Evolutionary conservation across 179 eudicot genomes (phyloP).

Genomic region (Heliamphora pulchella): DNA sequence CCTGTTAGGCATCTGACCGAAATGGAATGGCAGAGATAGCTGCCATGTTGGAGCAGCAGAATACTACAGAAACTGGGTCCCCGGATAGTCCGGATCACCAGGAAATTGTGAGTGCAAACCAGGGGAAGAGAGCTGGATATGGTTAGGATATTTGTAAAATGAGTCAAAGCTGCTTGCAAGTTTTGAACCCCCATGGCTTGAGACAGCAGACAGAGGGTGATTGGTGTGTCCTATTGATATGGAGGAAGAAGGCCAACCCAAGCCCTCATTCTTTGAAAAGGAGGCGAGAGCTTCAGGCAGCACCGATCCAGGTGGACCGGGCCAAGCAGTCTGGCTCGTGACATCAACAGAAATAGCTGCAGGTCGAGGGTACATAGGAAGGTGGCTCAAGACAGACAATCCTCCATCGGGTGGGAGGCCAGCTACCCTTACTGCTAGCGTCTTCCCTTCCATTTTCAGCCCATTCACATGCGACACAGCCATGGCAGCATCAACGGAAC

Average conservation of each 20-base stretch:
- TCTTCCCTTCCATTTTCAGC: constrained; percentile 16
- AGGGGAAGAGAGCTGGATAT: constrained; percentile 10
- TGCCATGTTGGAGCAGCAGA: neutral
- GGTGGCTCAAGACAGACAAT: neutral
- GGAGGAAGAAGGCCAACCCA: constrained; percentile 14
- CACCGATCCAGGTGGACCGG: constrained; percentile 13
- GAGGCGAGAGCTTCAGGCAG: constrained; percentile 5
- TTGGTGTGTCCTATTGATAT: neutral
- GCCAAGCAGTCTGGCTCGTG: constrained; percentile 11
- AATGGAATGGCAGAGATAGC: neutral
- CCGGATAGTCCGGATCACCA: constrained; percentile 15
- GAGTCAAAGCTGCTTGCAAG: constrained; percentile 10
- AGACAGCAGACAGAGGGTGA: neutral
- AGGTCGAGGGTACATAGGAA: constrained; percentile 10
- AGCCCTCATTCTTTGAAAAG: constrained; percentile 7
- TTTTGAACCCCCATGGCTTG: neutral
- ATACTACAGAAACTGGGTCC: constrained; percentile 8
- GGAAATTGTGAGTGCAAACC: constrained; percentile 7
- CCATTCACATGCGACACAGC: constrained; percentile 22
- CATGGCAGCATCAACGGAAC: constrained; percentile 17
- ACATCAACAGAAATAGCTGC: neutral
- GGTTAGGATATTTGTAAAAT: neutral
- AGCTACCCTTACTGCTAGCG: constrained; percentile 23
- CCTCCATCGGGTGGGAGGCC: constrained; percentile 11
- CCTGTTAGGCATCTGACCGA: neutral